Evolutionary conservation across 768 basidiomycete genomes (phyloP).

Genomic region (Pluteus cervinus): DNA sequence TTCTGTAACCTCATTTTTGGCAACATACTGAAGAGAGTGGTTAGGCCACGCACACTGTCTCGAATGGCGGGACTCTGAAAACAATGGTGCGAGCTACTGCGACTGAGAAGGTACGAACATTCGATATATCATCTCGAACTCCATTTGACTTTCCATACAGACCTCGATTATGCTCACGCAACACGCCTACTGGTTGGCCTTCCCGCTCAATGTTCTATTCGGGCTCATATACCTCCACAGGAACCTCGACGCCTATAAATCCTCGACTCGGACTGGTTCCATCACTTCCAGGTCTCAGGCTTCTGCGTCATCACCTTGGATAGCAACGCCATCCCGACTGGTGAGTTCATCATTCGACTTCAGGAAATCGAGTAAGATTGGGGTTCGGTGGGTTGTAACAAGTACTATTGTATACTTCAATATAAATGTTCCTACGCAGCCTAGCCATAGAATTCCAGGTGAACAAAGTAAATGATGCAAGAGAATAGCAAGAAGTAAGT

Average conservation of each 20-base stretch:
- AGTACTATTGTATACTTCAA: too few relatives aligned
- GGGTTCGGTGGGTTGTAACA: conserved; percentile 28
- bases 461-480: too few relatives aligned
- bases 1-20: too few relatives aligned
- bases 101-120: conserved; percentile 29
- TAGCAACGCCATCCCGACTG: conserved; percentile 32
- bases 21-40: too few relatives aligned
- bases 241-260: conserved; percentile 50
- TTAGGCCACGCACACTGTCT: conserved; percentile 43
- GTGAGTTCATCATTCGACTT: conserved; percentile 37
- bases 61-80: conserved; percentile 34
- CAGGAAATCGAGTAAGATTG: conserved; percentile 23
- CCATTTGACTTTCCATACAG: conserved; percentile 10
- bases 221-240: conserved; percentile 14
- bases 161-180: conserved; percentile 55
- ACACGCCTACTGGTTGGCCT: conserved; percentile 44
- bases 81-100: conserved; percentile 41
- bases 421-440: too few relatives aligned
- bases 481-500: too few relatives aligned
- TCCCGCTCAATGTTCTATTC: background rate
- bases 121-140: background rate
- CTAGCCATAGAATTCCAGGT: too few relatives aligned
- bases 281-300: conserved; percentile 23
- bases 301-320: conserved; percentile 33
- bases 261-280: too few relatives aligned